Conservation (phyloP, 306 rosid species). For the Lotus japonicus region DNA sequence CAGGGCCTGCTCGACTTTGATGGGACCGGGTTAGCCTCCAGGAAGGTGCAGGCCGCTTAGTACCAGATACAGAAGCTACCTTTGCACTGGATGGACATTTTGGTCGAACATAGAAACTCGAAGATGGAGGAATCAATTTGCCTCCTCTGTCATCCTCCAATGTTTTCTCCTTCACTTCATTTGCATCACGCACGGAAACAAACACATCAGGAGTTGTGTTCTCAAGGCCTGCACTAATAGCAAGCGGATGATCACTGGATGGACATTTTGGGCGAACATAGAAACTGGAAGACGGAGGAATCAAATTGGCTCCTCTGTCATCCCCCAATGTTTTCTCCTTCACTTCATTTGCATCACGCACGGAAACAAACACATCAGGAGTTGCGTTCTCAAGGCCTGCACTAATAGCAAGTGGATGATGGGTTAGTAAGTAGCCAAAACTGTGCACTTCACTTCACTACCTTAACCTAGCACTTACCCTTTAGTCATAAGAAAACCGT, state of each 20-base stretch:
- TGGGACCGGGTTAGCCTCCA: constrained; percentile 82
- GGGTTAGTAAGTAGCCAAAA: neutral
- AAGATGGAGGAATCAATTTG: constrained; percentile 27
- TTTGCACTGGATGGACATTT: constrained; percentile 39
- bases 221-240: constrained; percentile 43
- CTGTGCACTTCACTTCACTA: neutral
- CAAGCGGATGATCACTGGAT: too few relatives aligned
- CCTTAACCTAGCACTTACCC: neutral
- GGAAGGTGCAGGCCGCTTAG: constrained; percentile 61
- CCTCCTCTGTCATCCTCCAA: constrained; percentile 32
- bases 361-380: constrained; percentile 31
- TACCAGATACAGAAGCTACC: constrained; percentile 37
- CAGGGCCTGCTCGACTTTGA: constrained; percentile 62
- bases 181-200: constrained; percentile 18
- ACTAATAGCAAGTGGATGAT: constrained; percentile 12
- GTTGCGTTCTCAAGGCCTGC: constrained; percentile 39
- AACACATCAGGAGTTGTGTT: constrained; percentile 33
- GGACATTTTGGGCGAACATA: constrained; percentile 32
- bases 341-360: constrained; percentile 22
- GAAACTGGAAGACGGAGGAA: constrained; percentile 32
- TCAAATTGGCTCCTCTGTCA: constrained; percentile 25
- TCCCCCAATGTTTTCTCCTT: constrained; percentile 38
- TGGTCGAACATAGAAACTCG: constrained; percentile 21
- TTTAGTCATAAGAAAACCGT: neutral
- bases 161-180: constrained; percentile 34